These are phyloP conservation scores for Gloeophyllum trabeum DNA, from an alignment of 768 basidiomycete species.

Conservation along the genomic window DNA sequence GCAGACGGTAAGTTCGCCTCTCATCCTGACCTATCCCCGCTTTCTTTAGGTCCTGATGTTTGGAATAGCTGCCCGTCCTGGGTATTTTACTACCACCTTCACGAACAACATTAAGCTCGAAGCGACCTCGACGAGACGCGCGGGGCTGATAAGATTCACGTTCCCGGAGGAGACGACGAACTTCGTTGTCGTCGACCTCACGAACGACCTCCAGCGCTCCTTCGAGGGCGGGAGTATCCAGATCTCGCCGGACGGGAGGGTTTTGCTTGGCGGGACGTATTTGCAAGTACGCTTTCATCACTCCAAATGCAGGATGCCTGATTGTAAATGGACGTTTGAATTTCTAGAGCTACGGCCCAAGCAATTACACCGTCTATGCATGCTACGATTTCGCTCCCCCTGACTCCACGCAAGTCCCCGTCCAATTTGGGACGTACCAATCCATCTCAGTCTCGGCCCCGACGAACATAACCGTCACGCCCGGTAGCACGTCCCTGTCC, in stretches of 20 bases:
- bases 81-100: slow-evolving; percentile 38
- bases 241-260: slow-evolving; percentile 18
- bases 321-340: too few relatives aligned
- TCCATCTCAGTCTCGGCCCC: slow-evolving; percentile 18
- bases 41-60: neutral
- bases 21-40: neutral
- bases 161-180: slow-evolving; percentile 5
- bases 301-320: too few relatives aligned
- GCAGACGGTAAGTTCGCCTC: slow-evolving; percentile 28
- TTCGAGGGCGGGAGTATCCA: slow-evolving; percentile 31
- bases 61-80: slow-evolving; percentile 31
- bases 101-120: slow-evolving; percentile 28
- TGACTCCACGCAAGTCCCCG: slow-evolving; percentile 4
- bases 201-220: slow-evolving; percentile 26
- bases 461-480: neutral
- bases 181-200: slow-evolving; percentile 12
- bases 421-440: slow-evolving; percentile 27
- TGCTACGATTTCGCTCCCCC: slow-evolving; percentile 35
- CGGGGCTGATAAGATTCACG: slow-evolving; percentile 14
- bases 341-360: slow-evolving; percentile 32
- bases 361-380: slow-evolving; percentile 36
- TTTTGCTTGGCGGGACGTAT: slow-evolving; percentile 31
- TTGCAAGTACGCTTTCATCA: too few relatives aligned
- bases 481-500: slow-evolving; percentile 19
- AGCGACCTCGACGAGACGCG: slow-evolving; percentile 14